Percentiles rank a stretch among this genome's conserved stretches.
These are phyloP conservation scores for Alternaria tenuissima DNA, from an alignment of 2,329 filamentous ascomycete genomes.

Conservation along the genomic window DNA sequence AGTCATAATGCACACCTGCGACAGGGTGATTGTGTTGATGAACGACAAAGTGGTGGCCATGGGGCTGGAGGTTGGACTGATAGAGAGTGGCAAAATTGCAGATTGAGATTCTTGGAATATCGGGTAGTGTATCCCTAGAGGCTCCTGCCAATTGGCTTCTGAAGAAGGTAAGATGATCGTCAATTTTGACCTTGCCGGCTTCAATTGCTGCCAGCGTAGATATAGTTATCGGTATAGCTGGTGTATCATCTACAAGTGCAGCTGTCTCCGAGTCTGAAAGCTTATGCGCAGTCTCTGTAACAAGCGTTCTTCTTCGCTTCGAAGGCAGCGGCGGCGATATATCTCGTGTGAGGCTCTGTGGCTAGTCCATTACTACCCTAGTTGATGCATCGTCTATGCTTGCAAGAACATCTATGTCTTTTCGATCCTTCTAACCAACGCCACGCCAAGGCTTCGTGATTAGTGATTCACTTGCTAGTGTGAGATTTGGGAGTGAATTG, in stretches of 20 bases:
- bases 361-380: slow-evolving; percentile 19
- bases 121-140: slow-evolving; percentile 9
- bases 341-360: slow-evolving; percentile 28
- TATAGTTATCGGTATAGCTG: not conserved
- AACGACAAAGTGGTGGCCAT: slow-evolving; percentile 67
- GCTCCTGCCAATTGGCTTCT: slow-evolving; percentile 50
- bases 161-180: slow-evolving; percentile 60
- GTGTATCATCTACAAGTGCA: not conserved
- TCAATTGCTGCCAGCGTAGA: slow-evolving; percentile 59
- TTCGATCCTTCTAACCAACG: not conserved
- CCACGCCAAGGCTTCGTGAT: not conserved
- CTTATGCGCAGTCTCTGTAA: not conserved
- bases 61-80: slow-evolving; percentile 54
- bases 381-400: not conserved
- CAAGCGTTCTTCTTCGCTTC: slow-evolving; percentile 25
- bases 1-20: slow-evolving; percentile 73
- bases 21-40: slow-evolving; percentile 78
- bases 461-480: not conserved
- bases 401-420: not conserved
- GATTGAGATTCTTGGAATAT: slow-evolving; percentile 52
- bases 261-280: too few relatives aligned
- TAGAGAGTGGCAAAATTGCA: slow-evolving; percentile 58
- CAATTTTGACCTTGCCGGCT: slow-evolving; percentile 59
- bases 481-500: not conserved
- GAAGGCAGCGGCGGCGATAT: slow-evolving; percentile 34